Conservation (phyloP, 768 basidiomycete species). For the Suillus occidentalis region DNA sequence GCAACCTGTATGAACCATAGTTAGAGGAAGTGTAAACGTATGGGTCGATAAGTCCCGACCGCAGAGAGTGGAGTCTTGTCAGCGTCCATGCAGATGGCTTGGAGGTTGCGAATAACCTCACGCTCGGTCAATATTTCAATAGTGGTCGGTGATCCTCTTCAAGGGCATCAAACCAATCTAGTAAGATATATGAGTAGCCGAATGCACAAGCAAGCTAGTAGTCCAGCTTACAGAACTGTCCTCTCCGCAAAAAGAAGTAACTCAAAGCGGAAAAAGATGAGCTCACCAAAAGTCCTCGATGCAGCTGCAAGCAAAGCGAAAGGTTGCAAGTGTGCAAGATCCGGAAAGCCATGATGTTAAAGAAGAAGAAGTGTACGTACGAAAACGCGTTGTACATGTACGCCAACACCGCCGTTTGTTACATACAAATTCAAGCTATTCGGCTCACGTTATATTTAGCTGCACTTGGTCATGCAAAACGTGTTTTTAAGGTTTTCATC, state of each 20-base stretch:
- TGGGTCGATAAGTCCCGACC: constrained; percentile 24
- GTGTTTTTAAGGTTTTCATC: too few species aligned
- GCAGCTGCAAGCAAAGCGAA: constrained; percentile 64
- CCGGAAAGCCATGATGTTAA: not conserved
- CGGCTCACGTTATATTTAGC: too few species aligned
- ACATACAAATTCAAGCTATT: too few species aligned
- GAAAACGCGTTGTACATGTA: too few species aligned
- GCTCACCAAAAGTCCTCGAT: constrained; percentile 95
- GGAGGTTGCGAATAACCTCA: constrained; percentile 84
- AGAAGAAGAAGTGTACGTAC: not conserved
- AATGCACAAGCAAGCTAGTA: not conserved
- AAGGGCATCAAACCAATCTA: constrained; percentile 95
- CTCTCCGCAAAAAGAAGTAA: constrained; percentile 56
- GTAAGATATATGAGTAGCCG: too few species aligned
- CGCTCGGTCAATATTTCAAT: constrained; percentile 64
- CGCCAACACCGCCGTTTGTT: too few species aligned
- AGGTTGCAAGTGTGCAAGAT: constrained; percentile 5
- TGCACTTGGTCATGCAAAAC: too few species aligned
- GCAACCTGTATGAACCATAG: constrained; percentile 55
- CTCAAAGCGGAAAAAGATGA: constrained; percentile 10
- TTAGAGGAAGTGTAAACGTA: not conserved
- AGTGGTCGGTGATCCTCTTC: constrained; percentile 81
- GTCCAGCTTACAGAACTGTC: constrained; percentile 83
- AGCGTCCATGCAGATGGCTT: constrained; percentile 87
- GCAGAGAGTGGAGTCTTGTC: constrained; percentile 75